Conservation (phyloP, 2,329 filamentous ascomycete species). For the Aspergillus latus region DNA sequence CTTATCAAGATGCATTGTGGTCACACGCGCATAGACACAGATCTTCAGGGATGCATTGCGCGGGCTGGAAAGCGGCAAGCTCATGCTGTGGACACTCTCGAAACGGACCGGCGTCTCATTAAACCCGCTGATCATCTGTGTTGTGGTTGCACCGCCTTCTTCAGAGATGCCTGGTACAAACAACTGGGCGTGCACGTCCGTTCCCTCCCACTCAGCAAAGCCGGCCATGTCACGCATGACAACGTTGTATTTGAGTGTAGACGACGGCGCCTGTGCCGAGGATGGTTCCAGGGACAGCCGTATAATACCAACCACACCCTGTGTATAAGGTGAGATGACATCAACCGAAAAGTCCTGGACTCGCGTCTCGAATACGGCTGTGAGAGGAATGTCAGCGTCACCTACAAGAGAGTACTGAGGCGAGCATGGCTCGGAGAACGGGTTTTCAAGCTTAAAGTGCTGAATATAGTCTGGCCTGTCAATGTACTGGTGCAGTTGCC, state of each 20-base stretch:
- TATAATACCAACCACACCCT: conserved; percentile 84
- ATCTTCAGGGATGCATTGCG: conserved; percentile 75
- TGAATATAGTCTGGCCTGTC: conserved; percentile 92
- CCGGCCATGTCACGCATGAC: conserved; percentile 96
- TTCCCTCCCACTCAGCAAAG: conserved; percentile 93
- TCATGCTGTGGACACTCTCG: conserved; percentile 98
- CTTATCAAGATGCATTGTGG: conserved; percentile 92
- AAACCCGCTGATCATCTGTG: conserved; percentile 89
- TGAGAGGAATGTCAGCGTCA: conserved; percentile 87
- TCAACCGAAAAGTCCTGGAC: conserved; percentile 94
- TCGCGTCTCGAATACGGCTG: conserved; percentile 88
- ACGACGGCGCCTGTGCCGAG: conserved; percentile 84
- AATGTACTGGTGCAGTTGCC: conserved; percentile 94
- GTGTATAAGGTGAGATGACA: conserved; percentile 87
- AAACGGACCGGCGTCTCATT: conserved; percentile 91
- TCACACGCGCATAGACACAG: conserved; percentile 88
- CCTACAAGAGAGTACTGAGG: conserved; percentile 90
- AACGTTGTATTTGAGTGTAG: conserved; percentile 95
- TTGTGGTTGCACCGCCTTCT: conserved; percentile 88
- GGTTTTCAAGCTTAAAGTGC: conserved; percentile 88
- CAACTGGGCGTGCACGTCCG: conserved; percentile 93
- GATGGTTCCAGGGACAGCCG: conserved; percentile 90
- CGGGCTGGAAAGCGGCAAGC: conserved; percentile 75
- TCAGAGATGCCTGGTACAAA: conserved; percentile 90
- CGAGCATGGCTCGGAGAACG: conserved; percentile 87